Base-by-base conservation (phyloP, 2,329 filamentous ascomycete genomes). In the Nannizziopsis barbatae region DNA sequence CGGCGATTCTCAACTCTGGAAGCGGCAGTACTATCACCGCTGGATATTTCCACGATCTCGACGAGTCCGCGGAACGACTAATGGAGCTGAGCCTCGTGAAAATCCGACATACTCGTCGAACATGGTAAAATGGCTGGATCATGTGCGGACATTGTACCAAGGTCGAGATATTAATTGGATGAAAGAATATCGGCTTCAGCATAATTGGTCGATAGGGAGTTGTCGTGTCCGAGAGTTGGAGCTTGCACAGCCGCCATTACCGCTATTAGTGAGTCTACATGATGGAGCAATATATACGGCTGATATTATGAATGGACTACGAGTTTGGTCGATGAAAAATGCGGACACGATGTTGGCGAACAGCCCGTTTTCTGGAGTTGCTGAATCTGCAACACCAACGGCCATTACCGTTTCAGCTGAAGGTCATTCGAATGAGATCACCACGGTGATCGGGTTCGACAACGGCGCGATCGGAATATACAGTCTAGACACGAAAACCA, bases 1-100 rank as follows among this genome's bases (percentile, higher is more conserved):
- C 6, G 75, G 76, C 47, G 92, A 96, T 64, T 83, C 84, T 0
- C 87, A 95, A 62, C 71, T 96, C 49, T 98, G 92, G 92, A 92
- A 90, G 64, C 76, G 77, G 11, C 78, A 87, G 43, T 98, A 95
- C 67, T 95, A 93, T 67, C 75, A 80, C 20, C 81, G 84, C 53
- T 96, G 94, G 65, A 86, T 95, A 27, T 76, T 85, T 32, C 88
- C 87, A 35, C 79, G 88, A 59, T 84, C 84, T 32, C 75, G 84
- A 56, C 79, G 84, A 50, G 80, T 90, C 49, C 84, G 85, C 0
- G 83, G 83, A 17, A 76, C 83, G 31, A 75, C 69, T 58, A 15
- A 32, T 9, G 8, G 22, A 15, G 46, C 18, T 14, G 39, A 22
- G 15, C 22, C 18, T 3, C 20, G 7, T 27, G 40, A 43, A 14